Conservation (phyloP, 306 rosid species). For the Glycine latifolia region DNA sequence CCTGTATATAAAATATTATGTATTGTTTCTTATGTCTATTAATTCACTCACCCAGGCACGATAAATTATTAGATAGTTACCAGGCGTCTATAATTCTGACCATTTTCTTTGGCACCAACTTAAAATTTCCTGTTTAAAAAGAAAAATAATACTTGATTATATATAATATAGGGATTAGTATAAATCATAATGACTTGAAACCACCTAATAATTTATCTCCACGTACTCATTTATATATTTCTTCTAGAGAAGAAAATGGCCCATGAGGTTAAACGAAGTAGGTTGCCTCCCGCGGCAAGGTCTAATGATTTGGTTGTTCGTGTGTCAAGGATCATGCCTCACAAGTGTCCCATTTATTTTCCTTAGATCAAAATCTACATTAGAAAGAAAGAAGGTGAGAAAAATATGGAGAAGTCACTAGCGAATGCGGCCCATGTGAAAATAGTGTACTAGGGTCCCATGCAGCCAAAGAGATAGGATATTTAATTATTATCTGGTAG, state of each 20-base stretch:
- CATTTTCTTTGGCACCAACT: too few relatives aligned
- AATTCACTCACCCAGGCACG: too few relatives aligned
- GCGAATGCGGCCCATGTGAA: constrained; percentile 55
- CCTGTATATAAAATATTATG: too few relatives aligned
- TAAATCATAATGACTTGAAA: too few relatives aligned
- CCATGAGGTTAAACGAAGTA: constrained; percentile 44
- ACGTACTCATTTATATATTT: too few relatives aligned
- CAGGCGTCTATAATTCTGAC: too few relatives aligned
- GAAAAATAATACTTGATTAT: too few relatives aligned
- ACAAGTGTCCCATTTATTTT: constrained; percentile 41
- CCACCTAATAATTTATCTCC: too few relatives aligned
- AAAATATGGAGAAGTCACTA: neutral
- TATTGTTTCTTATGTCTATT: too few relatives aligned
- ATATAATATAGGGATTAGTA: too few relatives aligned
- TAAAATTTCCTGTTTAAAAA: too few relatives aligned
- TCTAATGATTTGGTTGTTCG: constrained; percentile 63
- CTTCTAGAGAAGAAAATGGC: neutral
- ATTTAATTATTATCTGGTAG: constrained; percentile 34
- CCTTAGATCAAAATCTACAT: constrained; percentile 27
- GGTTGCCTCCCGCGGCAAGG: constrained; percentile 77
- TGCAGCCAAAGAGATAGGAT: constrained; percentile 44
- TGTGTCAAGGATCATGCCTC: constrained; percentile 80
- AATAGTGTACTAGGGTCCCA: constrained; percentile 56
- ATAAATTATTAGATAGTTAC: too few relatives aligned
- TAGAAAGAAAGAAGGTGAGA: neutral